Evolutionary conservation across 306 rosid species (phyloP), one percentile per base, ranked within the genome.

Genomic region (Fragaria nilgerrensis): DNA sequence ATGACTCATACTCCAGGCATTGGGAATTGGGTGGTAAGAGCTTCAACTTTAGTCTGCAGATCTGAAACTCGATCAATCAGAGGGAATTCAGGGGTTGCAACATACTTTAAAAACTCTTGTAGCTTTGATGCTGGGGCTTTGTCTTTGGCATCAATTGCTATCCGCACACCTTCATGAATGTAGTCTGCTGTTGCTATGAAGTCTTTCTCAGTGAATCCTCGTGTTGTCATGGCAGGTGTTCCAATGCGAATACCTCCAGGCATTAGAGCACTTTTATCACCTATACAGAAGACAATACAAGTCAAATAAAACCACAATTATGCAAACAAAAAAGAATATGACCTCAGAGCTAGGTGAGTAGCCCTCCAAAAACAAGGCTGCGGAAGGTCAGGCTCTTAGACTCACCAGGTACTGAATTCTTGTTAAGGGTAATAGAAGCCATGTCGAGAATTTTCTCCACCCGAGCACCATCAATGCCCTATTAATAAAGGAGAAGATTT

Each of bases 171-270:
- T 87, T 90, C 98, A 0, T 95, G 94, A 80, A 95, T 88, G 41
- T 86, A 84, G 80, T 95, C 96, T 9, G 97, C 97, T 65, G 87
- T 70, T 22, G 85, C 77, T 50, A 77, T 43, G 61, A 95, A 95
- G n/a, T 92, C 93, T 78, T 82, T 86, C 87, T 88, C 96, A 2
- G 86, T 80, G 75, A 95, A 86, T 83, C 98, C 97, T 77, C 98
- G 87, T 16, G 97, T 95, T 55, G 97, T 92, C 98, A 95, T 92
- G 41, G 98, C 98, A 48, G 98, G 98, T 14, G 98, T 79, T 17
- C 98, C 98, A 2, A 95, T 95, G 78, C 98, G 98, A 62, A 95
- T 95, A 70, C 98, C 98, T 19, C 98, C 98, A 0, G 97, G 98
- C 72, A 94, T 92, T 43, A 88, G 81, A 68, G 97, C 98, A 47